Evolutionary conservation across 2,329 filamentous ascomycete species (phyloP).

Genomic region (Monilinia fructicola): DNA sequence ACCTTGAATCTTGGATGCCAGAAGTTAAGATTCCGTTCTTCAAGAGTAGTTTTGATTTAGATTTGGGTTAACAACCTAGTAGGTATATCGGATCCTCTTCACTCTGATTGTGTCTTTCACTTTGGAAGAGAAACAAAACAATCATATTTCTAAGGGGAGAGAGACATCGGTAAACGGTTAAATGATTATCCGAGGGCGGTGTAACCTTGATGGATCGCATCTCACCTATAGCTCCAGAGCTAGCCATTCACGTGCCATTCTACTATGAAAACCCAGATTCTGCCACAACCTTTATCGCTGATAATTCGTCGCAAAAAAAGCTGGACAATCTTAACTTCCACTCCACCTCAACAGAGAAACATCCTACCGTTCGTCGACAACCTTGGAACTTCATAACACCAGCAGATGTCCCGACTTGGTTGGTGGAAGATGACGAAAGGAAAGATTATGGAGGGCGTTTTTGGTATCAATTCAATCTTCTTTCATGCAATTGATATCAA

Average conservation of each 20-base stretch:
- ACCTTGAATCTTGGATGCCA: background rate
- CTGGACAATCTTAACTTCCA: background rate
- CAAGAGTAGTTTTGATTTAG: background rate
- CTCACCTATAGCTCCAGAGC: too few relatives aligned
- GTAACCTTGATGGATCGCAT: background rate
- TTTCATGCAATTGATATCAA: background rate
- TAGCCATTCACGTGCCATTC: too few relatives aligned
- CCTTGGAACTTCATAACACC: background rate
- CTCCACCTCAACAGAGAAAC: background rate
- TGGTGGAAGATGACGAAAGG: slow-evolving; percentile 39
- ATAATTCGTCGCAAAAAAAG: slow-evolving; percentile 8
- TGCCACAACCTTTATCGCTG: too few relatives aligned
- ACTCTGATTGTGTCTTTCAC: too few relatives aligned
- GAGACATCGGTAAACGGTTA: background rate
- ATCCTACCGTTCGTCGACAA: slow-evolving; percentile 6
- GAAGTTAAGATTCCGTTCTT: background rate
- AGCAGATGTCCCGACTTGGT: slow-evolving; percentile 30
- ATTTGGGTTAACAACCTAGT: too few relatives aligned
- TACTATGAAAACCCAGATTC: too few relatives aligned
- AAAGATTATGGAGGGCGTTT: slow-evolving; percentile 61
- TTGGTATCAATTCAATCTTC: slow-evolving; percentile 48
- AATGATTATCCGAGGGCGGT: background rate
- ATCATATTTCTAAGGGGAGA: background rate
- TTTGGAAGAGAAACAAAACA: background rate
- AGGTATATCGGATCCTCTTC: background rate